Conservation (phyloP, 2,329 filamentous ascomycete species). For the Penicillium sp. region DNA sequence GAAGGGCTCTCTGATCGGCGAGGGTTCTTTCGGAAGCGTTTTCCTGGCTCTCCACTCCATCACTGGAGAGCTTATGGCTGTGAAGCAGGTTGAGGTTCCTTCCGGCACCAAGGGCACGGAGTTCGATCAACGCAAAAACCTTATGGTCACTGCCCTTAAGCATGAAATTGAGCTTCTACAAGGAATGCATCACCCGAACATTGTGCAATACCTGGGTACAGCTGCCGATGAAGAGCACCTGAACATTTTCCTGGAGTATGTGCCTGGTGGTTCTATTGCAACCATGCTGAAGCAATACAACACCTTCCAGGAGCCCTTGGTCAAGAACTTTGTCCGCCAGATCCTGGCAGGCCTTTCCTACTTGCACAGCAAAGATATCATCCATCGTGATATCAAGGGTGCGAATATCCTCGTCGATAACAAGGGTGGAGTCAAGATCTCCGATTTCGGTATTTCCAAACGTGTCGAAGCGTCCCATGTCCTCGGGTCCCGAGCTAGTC, state of each 20-base stretch:
- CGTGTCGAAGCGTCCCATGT: conserved; percentile 91
- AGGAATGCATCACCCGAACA: conserved; percentile 92
- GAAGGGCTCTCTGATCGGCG: conserved; percentile 95
- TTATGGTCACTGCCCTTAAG: conserved; percentile 96
- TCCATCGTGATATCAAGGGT: conserved; percentile 98
- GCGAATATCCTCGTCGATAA: conserved; percentile 99
- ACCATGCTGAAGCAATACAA: conserved; percentile 99
- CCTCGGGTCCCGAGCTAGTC: conserved; percentile 51
- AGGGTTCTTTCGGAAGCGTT: conserved; percentile 94
- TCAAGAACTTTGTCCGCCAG: conserved; percentile 94
- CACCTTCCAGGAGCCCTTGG: conserved; percentile 86
- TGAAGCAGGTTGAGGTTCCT: conserved; percentile 95
- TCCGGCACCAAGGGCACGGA: conserved; percentile 74
- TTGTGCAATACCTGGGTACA: conserved; percentile 96
- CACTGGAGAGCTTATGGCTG: conserved; percentile 94
- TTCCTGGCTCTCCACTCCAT: conserved; percentile 94
- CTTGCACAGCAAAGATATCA: conserved; percentile 91
- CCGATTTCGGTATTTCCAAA: conserved; percentile 98
- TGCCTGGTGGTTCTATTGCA: conserved; percentile 93
- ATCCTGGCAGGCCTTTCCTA: conserved; percentile 92
- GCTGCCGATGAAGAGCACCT: conserved; percentile 87
- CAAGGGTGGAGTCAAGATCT: conserved; percentile 98
- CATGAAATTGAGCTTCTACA: conserved; percentile 92
- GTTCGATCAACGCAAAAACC: conserved; percentile 88
- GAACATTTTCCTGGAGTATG: conserved; percentile 99